Conservation (phyloP, 768 basidiomycete genomes). For the Mycena latifolia region DNA sequence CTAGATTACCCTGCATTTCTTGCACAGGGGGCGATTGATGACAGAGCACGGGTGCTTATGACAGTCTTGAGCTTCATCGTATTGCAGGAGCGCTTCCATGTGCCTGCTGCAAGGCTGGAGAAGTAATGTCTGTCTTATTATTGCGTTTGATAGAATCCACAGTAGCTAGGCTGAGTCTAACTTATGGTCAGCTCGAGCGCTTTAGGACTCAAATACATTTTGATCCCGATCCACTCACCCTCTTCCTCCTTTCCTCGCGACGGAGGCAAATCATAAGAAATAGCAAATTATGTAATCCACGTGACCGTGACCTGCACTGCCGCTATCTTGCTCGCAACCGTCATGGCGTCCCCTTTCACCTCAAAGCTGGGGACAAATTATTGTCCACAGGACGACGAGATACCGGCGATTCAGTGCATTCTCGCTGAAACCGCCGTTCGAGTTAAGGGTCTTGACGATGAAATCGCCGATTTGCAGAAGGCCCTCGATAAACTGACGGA, state of each 20-base stretch:
- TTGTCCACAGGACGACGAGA: not conserved
- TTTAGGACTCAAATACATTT: no score
- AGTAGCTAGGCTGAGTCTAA: no score
- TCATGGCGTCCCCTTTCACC: not conserved
- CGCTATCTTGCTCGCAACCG: no score
- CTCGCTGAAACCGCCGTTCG: not conserved
- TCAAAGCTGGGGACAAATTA: not conserved
- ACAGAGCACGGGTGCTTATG: conserved; percentile 22
- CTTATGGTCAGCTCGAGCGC: no score
- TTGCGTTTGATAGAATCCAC: no score
- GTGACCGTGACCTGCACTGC: no score
- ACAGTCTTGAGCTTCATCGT: conserved; percentile 30
- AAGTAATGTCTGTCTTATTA: no score
- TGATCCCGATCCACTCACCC: no score
- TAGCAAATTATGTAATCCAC: no score
- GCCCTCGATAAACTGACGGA: not conserved
- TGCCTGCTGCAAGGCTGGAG: no score
- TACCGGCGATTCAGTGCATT: not conserved
- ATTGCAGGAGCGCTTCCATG: conserved; percentile 25
- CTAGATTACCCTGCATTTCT: conserved; percentile 22
- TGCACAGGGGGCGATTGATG: conserved; percentile 22
- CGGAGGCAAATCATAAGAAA: no score
- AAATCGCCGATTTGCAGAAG: not conserved
- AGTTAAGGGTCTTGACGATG: not conserved
- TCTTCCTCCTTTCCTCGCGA: no score